A percentile compares a stretch with the other conserved stretches of the same genome.
Conservation (phyloP, 2,329 filamentous ascomycete species). For the Stemphylium lycopersici region DNA sequence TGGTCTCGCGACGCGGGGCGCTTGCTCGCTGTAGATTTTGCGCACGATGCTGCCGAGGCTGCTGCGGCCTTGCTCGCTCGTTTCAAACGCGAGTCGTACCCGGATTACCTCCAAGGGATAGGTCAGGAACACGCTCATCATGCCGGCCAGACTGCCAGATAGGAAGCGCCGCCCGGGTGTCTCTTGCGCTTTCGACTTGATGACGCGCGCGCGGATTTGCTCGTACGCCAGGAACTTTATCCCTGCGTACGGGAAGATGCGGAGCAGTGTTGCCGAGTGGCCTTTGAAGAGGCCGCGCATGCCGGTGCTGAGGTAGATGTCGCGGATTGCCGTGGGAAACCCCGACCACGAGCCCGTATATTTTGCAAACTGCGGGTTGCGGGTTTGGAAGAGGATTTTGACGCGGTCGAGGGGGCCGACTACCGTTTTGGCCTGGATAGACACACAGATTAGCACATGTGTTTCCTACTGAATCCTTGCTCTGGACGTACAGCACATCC, state of each 20-base stretch:
- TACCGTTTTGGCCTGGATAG: conserved; percentile 81
- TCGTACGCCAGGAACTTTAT: conserved; percentile 99
- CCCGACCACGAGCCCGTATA: conserved; percentile 91
- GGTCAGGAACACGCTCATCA: conserved; percentile 92
- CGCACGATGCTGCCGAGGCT: conserved; percentile 78
- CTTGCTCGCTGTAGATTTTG: conserved; percentile 83
- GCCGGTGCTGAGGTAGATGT: conserved; percentile 81
- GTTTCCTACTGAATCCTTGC: neutral
- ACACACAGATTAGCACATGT: no score
- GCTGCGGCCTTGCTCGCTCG: conserved; percentile 72
- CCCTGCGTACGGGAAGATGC: conserved; percentile 95
- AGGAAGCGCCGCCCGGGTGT: conserved; percentile 77
- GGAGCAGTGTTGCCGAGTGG: conserved; percentile 89
- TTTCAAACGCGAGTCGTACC: conserved; percentile 94
- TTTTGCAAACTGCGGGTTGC: conserved; percentile 90
- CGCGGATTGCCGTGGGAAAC: conserved; percentile 78
- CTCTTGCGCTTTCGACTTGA: conserved; percentile 74
- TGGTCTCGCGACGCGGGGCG: conserved; percentile 38
- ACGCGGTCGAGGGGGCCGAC: conserved; percentile 96
- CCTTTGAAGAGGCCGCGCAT: conserved; percentile 82
- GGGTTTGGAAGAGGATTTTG: conserved; percentile 97
- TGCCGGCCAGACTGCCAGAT: conserved; percentile 77
- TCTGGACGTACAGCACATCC: conserved; percentile 75
- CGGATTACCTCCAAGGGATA: conserved; percentile 94
- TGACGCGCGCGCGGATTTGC: conserved; percentile 83